Percentiles rank a stretch among this genome's conserved stretches.
Evolutionary conservation across 129 eudicot genomes (phyloP).

Genomic region (Flaveria ramosissima): DNA sequence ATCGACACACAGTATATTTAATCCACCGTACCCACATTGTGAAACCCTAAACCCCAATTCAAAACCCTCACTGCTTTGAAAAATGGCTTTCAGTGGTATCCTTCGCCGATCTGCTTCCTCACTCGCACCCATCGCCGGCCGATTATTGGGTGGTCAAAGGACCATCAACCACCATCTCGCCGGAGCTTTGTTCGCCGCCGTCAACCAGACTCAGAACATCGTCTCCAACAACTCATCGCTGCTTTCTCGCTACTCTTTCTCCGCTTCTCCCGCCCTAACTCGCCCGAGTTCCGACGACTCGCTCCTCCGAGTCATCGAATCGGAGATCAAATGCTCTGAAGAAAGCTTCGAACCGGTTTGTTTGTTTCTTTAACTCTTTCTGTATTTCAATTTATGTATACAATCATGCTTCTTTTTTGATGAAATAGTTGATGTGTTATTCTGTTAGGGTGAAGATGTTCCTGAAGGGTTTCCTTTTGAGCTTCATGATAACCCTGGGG

Average conservation of each 20-base stretch:
- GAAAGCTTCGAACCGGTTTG: slow-evolving; percentile 57
- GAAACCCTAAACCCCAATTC: slow-evolving; percentile 17
- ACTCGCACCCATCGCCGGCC: slow-evolving; percentile 57
- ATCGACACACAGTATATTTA: no score
- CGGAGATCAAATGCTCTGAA: slow-evolving; percentile 58
- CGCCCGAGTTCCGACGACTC: slow-evolving; percentile 51
- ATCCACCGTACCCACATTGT: no score
- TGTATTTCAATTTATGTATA: neutral
- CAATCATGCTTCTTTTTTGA: neutral
- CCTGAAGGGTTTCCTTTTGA: slow-evolving; percentile 77
- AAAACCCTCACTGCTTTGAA: neutral
- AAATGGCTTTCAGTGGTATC: slow-evolving; percentile 49
- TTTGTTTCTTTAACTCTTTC: neutral
- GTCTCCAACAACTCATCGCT: slow-evolving; percentile 23
- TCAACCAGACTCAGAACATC: slow-evolving; percentile 33
- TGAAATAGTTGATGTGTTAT: neutral
- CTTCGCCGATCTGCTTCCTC: slow-evolving; percentile 64
- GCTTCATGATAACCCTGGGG: slow-evolving; percentile 65
- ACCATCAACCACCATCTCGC: slow-evolving; percentile 36
- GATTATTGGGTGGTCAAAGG: slow-evolving; percentile 44
- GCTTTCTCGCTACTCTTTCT: slow-evolving; percentile 36
- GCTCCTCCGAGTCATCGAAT: slow-evolving; percentile 51
- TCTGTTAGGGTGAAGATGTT: slow-evolving; percentile 50
- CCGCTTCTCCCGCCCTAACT: slow-evolving; percentile 40
- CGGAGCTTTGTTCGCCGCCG: slow-evolving; percentile 44